Conservation (phyloP, 164 flowering plant genomes). For the Piper longum region DNA sequence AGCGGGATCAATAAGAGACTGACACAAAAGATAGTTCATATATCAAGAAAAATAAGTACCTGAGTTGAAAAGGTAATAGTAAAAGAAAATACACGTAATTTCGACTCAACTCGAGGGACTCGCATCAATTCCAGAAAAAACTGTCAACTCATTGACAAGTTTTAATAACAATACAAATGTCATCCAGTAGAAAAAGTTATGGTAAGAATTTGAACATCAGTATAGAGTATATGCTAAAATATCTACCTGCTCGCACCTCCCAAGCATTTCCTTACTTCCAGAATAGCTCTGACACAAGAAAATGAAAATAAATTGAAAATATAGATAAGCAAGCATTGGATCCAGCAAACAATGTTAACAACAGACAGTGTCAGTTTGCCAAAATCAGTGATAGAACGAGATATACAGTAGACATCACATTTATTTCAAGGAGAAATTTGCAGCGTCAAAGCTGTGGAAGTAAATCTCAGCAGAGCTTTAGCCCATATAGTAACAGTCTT, state of each 20-base stretch:
- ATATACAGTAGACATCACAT: too few relatives aligned
- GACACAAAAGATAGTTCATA: not conserved
- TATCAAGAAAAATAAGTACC: slow-evolving; percentile 21
- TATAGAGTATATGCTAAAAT: not conserved
- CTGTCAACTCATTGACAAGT: slow-evolving; percentile 24
- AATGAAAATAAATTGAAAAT: not conserved
- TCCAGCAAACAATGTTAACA: too few relatives aligned
- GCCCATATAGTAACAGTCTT: too few relatives aligned
- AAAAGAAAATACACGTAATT: slow-evolving; percentile 90
- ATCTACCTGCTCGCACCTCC: slow-evolving; percentile 92
- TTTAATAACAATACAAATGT: too few relatives aligned
- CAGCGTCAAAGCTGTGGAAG: too few relatives aligned
- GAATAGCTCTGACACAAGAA: slow-evolving; percentile 51
- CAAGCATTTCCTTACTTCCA: slow-evolving; percentile 81
- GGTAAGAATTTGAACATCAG: not conserved
- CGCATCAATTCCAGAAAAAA: slow-evolving; percentile 96
- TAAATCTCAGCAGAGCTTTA: too few relatives aligned
- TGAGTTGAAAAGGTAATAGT: slow-evolving; percentile 72
- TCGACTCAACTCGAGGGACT: slow-evolving; percentile 94
- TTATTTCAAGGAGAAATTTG: too few relatives aligned
- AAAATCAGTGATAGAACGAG: too few relatives aligned
- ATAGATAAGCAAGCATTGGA: too few relatives aligned
- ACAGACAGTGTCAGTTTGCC: too few relatives aligned
- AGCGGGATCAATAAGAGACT: not conserved
- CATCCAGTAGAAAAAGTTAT: not conserved